Evolutionary conservation across 1,139 yeast genomes (phyloP), one percentile per base, ranked within the genome.

Genomic region (Kazachstania sp.): DNA sequence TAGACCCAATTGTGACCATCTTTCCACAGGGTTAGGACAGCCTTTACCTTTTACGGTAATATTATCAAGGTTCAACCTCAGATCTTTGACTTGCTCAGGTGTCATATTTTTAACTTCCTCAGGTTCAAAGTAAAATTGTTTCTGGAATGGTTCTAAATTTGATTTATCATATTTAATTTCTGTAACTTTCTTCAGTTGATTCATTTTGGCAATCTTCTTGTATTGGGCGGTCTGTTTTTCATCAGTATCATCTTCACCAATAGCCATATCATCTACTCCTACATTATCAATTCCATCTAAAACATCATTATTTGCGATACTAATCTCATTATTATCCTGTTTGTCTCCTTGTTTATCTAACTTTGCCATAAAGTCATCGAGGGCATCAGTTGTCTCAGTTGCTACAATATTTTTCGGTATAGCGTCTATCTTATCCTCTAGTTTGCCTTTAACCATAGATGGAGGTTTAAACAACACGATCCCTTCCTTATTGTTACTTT

Each of bases 1-100:
- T n/a, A 92, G 69, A 0, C 96, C 95, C 49, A 88, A 70, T 52
- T 87, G 95, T 1, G 85, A 71, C 95, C 97, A 92, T 50, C 78
- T 76, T 37, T 72, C 59, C 0, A 88, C 77, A 0, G 97, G 97
- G 34, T 73, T 71, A 0, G 87, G 83, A 41, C 79, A 74, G 44
- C 72, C 63, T 1, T 61, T 52, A 0, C 95, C 95, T 26, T 75
- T 69, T 1, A 84, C 78, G 47, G 72, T 74, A 30, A 86, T 78
- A 3, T 84, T 86, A 51, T 81, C 90, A 44, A 81, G 59, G 31
- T 73, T 71, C 12, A 73, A 56, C 43, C 94, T 64, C 15, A 82
- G 57, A 19, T 71, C 71, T 2, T 70, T 73, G 1, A 81, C 77
- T 43, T 84, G 86, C 31, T 73, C 77, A 0, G 63, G 66, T 0